A percentile compares a stretch with the other conserved stretches of the same genome.
phyloP scores from a whole-genome alignment of 805 yeast species.

The Wickerhamiella australiensis region DNA sequence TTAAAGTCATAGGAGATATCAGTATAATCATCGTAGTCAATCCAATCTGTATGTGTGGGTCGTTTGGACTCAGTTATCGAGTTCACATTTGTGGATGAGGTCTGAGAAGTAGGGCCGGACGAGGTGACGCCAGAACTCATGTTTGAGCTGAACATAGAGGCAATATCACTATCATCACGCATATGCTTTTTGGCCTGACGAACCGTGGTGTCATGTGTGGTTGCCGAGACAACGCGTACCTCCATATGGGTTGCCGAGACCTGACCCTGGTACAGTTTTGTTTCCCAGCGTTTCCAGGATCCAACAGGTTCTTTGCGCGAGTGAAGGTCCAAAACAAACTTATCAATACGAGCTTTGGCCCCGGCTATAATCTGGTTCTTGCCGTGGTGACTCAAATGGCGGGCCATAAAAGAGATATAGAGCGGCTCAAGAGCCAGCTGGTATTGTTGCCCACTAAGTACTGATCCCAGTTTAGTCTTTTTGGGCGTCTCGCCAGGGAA shows the following conservation, averaged over 20 bases:
- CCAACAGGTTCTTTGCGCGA: conserved; percentile 36
- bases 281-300: conserved; percentile 32
- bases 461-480: conserved; percentile 46
- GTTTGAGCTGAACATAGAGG: conserved; percentile 7
- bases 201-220: conserved; percentile 43
- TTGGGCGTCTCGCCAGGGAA: conserved; percentile 37
- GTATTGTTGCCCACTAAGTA: conserved; percentile 57
- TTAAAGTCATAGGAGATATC: conserved; percentile 42
- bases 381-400: conserved; percentile 31
- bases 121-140: conserved; percentile 14
- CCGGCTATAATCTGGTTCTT: conserved; percentile 47
- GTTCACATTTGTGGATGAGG: conserved; percentile 17
- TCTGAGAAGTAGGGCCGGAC: conserved; percentile 16
- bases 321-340: conserved; percentile 53
- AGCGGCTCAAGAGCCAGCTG: conserved; percentile 61
- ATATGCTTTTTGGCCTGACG: conserved; percentile 22
- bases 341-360: conserved; percentile 46
- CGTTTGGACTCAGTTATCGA: conserved; percentile 9
- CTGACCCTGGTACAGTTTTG: conserved; percentile 56
- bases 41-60: conserved; percentile 39
- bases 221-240: conserved; percentile 51
- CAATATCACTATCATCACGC: conserved; percentile 18
- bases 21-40: conserved; percentile 60
- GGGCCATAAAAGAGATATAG: conserved; percentile 60
- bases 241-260: conserved; percentile 60